Evolutionary conservation across 78 protist species (phyloP).

Genomic region (Bigelowiella natans): DNA sequence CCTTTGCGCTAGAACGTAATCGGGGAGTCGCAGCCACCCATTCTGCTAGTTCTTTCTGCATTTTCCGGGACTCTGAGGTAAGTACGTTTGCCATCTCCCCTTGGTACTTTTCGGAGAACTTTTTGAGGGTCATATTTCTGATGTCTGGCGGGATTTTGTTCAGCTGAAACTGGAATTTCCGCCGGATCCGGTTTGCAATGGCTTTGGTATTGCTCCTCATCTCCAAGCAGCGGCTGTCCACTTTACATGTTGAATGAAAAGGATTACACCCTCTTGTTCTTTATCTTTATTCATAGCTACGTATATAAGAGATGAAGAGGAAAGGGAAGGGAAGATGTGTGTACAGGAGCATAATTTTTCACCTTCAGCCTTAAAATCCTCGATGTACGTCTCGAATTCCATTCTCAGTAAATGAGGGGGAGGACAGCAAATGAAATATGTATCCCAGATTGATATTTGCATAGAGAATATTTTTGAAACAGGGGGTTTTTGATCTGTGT

Average conservation of each 20-base stretch:
- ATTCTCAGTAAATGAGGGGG: no score
- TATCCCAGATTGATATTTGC: no score
- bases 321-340: not conserved
- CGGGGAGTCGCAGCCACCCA: not conserved
- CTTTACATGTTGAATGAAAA: no score
- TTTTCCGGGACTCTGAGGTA: not conserved
- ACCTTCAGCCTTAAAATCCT: not conserved
- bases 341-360: not conserved
- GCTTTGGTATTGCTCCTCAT: not conserved
- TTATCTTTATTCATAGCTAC: no score
- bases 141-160: not conserved
- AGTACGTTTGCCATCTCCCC: not conserved
- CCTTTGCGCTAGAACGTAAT: not conserved
- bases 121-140: not conserved
- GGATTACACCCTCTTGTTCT: no score
- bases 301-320: not conserved
- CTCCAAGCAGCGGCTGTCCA: not conserved
- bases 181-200: not conserved
- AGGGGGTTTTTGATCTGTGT: no score
- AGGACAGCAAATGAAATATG: no score
- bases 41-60: not conserved
- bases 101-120: not conserved
- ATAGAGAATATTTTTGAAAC: no score
- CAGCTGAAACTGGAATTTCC: not conserved
- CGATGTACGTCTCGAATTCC: not conserved